Percentiles rank a stretch among this genome's conserved stretches.
phyloP scores from a whole-genome alignment of 345 rosid species.

The Cardamine chenopodiifolia region DNA sequence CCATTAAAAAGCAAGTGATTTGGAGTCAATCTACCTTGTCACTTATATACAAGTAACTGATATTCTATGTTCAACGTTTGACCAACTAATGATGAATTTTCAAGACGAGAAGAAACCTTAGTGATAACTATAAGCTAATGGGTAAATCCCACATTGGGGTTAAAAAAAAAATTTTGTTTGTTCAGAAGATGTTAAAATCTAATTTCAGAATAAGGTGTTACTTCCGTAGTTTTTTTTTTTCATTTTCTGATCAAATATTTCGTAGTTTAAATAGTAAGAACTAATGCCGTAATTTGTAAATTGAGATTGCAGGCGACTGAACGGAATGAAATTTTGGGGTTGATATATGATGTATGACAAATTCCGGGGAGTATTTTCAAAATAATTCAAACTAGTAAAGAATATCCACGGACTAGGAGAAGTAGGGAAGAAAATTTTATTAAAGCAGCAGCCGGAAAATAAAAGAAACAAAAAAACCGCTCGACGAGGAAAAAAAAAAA shows the following conservation, averaged over 20 bases:
- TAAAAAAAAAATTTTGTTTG: neutral
- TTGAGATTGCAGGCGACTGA: neutral
- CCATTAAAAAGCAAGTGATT: neutral
- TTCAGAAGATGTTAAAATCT: neutral
- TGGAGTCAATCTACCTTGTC: slow-evolving; percentile 3
- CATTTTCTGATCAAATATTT: neutral
- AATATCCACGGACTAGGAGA: slow-evolving; percentile 15
- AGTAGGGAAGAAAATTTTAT: slow-evolving; percentile 24
- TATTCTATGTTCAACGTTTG: neutral
- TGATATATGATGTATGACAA: neutral
- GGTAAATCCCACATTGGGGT: neutral
- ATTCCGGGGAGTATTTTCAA: neutral
- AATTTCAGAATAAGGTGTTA: neutral
- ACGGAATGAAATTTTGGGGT: neutral
- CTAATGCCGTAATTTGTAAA: neutral
- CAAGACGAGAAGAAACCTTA: neutral
- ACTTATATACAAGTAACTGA: neutral
- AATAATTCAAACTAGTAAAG: slow-evolving; percentile 19
- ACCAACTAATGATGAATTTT: neutral
- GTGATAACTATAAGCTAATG: neutral
- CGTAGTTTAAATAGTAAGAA: neutral
- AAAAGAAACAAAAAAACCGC: slow-evolving; percentile 22
- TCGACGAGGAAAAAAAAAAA: slow-evolving; percentile 31
- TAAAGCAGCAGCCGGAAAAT: slow-evolving; percentile 45
- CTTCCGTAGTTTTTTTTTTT: neutral